Percentiles rank a stretch among this genome's conserved stretches.
phyloP scores from a whole-genome alignment of 169 alveolate genomes.

The Plasmodium ovale region DNA sequence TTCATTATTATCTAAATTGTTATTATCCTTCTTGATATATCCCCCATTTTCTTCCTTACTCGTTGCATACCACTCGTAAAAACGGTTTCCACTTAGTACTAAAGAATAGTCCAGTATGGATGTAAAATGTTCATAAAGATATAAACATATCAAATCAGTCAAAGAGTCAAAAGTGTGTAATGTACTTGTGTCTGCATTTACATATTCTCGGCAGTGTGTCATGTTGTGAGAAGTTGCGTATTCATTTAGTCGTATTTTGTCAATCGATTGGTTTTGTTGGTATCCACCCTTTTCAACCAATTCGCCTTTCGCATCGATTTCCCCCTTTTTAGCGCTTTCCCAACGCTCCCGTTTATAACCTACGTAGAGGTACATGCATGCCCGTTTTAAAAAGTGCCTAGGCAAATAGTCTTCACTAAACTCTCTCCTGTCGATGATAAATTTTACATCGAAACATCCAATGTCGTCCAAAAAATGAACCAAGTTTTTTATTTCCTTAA shows the following conservation, averaged over 20 bases:
- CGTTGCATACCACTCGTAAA: constrained; percentile 29
- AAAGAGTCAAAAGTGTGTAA: constrained; percentile 15
- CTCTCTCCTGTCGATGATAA: constrained; percentile 43
- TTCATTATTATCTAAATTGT: background rate
- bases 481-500: constrained; percentile 51
- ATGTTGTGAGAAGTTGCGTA: constrained; percentile 28
- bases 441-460: constrained; percentile 70
- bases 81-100: constrained; percentile 18
- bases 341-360: no score
- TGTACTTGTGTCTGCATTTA: constrained; percentile 19
- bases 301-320: no score
- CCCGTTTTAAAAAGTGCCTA: constrained; percentile 27
- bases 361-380: constrained; percentile 46
- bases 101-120: constrained; percentile 16
- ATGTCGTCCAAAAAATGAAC: constrained; percentile 57
- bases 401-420: constrained; percentile 38
- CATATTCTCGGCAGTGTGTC: background rate
- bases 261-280: constrained; percentile 2
- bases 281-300: constrained; percentile 37
- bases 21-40: background rate
- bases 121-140: constrained; percentile 34
- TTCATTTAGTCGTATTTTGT: constrained; percentile 5
- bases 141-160: constrained; percentile 46
- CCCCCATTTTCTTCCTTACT: background rate
- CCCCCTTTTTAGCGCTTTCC: no score